Conservation (phyloP, 768 basidiomycete genomes). For the Leccinum fibrillosum region DNA sequence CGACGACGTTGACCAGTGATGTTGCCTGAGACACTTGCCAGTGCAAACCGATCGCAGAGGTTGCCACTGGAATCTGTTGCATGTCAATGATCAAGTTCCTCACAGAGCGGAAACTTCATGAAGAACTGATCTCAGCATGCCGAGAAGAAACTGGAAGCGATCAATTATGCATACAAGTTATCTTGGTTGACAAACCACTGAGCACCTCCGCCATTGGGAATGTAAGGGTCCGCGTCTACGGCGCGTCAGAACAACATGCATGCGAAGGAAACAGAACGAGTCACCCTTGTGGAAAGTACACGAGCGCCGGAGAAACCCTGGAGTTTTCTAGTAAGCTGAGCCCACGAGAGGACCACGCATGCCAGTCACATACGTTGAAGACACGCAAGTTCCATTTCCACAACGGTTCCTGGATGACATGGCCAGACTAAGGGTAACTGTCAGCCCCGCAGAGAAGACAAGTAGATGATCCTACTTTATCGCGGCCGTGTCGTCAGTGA, state of each 20-base stretch:
- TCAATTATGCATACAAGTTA: constrained; percentile 18
- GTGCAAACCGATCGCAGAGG: constrained; percentile 66
- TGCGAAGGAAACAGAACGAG: neutral
- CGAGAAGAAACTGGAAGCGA: neutral
- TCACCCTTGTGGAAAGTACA: constrained; percentile 74
- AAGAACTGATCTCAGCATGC: constrained; percentile 1
- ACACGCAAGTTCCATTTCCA: constrained; percentile 43
- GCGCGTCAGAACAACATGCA: neutral
- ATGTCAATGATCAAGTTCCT: constrained; percentile 75
- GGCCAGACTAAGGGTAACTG: constrained; percentile 43
- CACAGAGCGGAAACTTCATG: constrained; percentile 59
- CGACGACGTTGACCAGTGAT: constrained; percentile 65
- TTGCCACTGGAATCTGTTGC: constrained; percentile 48
- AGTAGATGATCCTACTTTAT: constrained; percentile 48
- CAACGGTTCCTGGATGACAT: constrained; percentile 64
- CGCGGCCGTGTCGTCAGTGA: constrained; percentile 71
- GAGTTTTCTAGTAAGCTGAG: neutral
- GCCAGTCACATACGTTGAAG: constrained; percentile 43
- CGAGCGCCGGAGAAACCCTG: constrained; percentile 55
- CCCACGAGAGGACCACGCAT: neutral
- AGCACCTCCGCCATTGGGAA: constrained; percentile 44
- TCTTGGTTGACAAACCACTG: constrained; percentile 24
- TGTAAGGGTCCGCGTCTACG: constrained; percentile 72
- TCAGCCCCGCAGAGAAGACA: neutral
- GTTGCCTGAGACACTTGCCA: constrained; percentile 84